Evolutionary conservation across 768 basidiomycete genomes (phyloP).

Genomic region (Cystobasidium ongulense): DNA sequence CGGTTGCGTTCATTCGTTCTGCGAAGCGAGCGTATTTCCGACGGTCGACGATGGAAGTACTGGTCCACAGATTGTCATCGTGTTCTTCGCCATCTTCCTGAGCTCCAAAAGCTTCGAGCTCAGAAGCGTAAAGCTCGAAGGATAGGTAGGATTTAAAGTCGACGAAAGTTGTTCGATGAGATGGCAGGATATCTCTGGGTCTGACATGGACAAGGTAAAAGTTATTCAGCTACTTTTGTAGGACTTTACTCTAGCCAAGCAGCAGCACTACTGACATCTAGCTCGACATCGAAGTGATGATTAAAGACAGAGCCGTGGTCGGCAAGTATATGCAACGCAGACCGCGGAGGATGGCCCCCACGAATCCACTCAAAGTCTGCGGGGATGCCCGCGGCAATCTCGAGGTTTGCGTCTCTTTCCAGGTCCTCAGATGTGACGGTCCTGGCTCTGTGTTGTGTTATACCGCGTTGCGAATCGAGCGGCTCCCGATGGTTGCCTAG

Average conservation of each 20-base stretch:
- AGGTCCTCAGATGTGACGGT: background rate
- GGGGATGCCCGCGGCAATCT: too few relatives aligned
- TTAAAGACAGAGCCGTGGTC: background rate
- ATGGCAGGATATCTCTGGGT: background rate
- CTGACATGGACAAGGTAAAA: background rate
- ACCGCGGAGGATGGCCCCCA: background rate
- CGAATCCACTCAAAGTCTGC: background rate
- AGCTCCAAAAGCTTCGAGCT: background rate
- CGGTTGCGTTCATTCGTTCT: background rate
- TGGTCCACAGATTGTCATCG: background rate
- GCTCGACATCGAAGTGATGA: background rate
- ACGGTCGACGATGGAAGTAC: background rate
- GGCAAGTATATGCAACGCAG: too few relatives aligned
- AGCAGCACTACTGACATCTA: background rate
- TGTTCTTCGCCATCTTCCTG: background rate
- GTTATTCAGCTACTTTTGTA: background rate
- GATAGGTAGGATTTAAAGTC: background rate
- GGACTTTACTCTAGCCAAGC: background rate
- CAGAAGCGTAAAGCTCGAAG: background rate
- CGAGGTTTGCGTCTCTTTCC: background rate
- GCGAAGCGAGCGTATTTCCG: background rate
- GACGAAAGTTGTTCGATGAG: background rate
- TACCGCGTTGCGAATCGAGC: background rate
- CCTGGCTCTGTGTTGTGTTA: background rate
- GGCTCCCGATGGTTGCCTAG: background rate